Evolutionary conservation across 371 early-diverging fungal species (phyloP), one percentile per base, ranked within the genome.

Genomic region (Lichtheimia corymbifera): DNA sequence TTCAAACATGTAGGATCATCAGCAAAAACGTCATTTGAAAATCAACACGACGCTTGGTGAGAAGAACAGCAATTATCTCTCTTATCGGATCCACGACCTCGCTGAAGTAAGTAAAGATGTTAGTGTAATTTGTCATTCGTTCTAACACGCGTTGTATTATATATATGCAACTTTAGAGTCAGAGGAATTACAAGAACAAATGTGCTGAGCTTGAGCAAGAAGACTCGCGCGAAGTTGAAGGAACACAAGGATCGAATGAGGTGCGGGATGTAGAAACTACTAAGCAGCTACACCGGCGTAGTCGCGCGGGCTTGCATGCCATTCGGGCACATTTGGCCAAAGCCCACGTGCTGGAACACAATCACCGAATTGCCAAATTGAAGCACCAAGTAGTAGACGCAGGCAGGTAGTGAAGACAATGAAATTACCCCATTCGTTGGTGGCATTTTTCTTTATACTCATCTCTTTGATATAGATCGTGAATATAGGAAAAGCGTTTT

Each of bases 21-120:
- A 63, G 18, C 53, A 63, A 35, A 52, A 53, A 25, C 57, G 58
- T 14, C 57, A 55, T 4, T 52, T 58, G 41, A 63, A 47, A 28
- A 55, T 63, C n/a, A 63, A 63, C 28, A 57, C 20, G 4, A 55
- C 52, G 5, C 52, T 63, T n/a, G 56, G 63, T 40, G 58, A 63
- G 53, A 63, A 58, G 47, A 63, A 63, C 41, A 45, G 53, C 4
- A 53, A 63, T 41, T 63, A 63, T 35, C 25, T 62, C 25, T 25
- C 27, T 18, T 62, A 50, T 28, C 55, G 55, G 4, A 55, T 50
- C 5, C 62, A 56, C 17, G 62, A 62, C 22, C 40, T 55, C n/a
- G 51, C 40, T n/a, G 35, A 35, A 35, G 35, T 35, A 35, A 35
- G 35, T 35, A 35, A 9, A 35, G 9, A 4, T 28, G 4, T 35